These are phyloP conservation scores for Asterochloris erici DNA, from an alignment of 139 green algal species.

Conservation along the genomic window DNA sequence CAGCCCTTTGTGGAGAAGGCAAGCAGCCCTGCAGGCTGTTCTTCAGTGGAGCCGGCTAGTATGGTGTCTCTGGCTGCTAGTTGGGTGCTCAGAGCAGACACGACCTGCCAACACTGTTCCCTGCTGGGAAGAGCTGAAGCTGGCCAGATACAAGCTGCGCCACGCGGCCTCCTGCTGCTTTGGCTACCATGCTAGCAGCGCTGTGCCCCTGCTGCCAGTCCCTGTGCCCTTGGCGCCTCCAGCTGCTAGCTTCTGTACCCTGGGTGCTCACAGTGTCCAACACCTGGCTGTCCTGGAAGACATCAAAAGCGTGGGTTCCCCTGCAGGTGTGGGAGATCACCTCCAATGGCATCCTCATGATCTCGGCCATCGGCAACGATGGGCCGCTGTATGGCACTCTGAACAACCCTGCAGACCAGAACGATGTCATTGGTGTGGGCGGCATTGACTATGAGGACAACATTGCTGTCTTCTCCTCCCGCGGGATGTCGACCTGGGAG, in stretches of 20 bases:
- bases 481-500: constrained; percentile 98
- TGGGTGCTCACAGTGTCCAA: too few species aligned
- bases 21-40: not conserved
- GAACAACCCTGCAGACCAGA: constrained; percentile 98
- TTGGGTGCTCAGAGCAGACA: too few species aligned
- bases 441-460: constrained; percentile 86
- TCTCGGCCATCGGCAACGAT: constrained; percentile 94
- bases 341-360: constrained; percentile 90
- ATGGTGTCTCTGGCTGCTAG: not conserved
- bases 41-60: not conserved
- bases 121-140: too few species aligned
- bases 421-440: constrained; percentile 96
- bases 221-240: too few species aligned
- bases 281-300: too few species aligned
- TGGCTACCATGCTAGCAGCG: too few species aligned
- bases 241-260: too few species aligned
- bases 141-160: too few species aligned
- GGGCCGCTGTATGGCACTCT: constrained; percentile 96
- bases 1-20: constrained; percentile 98
- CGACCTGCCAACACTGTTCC: too few species aligned
- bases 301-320: too few species aligned
- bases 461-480: constrained; percentile 89
- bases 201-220: too few species aligned
- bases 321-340: constrained; percentile 84
- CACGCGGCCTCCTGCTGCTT: too few species aligned